Conservation (phyloP, 73 alveolate species). For the Paramecium caudatum region DNA sequence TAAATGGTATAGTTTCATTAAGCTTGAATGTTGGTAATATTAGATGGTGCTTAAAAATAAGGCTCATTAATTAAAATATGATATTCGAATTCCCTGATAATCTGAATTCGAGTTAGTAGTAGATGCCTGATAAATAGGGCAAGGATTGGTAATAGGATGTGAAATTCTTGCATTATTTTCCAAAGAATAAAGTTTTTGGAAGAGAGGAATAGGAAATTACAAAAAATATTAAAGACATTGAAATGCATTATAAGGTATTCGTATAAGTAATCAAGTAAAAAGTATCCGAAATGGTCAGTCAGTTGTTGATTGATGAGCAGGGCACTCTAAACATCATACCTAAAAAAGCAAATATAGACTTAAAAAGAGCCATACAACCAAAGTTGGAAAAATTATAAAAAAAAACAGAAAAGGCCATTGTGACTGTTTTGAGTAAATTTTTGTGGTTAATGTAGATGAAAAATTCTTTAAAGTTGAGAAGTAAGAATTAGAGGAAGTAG, state of each 20-base stretch:
- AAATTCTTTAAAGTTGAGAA: neutral
- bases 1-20: constrained; percentile 1
- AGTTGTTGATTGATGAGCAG: constrained; percentile 28
- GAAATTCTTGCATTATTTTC: constrained; percentile 44
- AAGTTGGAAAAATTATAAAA: constrained; percentile 60
- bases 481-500: neutral
- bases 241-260: constrained; percentile 48
- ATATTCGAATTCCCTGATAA: constrained; percentile 56
- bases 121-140: constrained; percentile 6
- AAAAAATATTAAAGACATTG: constrained; percentile 50
- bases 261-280: neutral
- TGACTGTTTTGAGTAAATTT: neutral
- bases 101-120: constrained; percentile 23
- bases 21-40: constrained; percentile 46
- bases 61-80: constrained; percentile 49
- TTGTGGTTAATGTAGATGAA: neutral
- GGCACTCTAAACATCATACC: constrained; percentile 56
- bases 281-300: constrained; percentile 41
- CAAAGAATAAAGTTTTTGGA: constrained; percentile 52
- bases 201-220: constrained; percentile 58
- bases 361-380: constrained; percentile 53
- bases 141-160: constrained; percentile 34
- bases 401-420: constrained; percentile 57
- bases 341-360: constrained; percentile 62
- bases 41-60: constrained; percentile 40